These are phyloP conservation scores for Backusella mclennaniae DNA, from an alignment of 192 early-diverging fungal species.

Conservation along the genomic window DNA sequence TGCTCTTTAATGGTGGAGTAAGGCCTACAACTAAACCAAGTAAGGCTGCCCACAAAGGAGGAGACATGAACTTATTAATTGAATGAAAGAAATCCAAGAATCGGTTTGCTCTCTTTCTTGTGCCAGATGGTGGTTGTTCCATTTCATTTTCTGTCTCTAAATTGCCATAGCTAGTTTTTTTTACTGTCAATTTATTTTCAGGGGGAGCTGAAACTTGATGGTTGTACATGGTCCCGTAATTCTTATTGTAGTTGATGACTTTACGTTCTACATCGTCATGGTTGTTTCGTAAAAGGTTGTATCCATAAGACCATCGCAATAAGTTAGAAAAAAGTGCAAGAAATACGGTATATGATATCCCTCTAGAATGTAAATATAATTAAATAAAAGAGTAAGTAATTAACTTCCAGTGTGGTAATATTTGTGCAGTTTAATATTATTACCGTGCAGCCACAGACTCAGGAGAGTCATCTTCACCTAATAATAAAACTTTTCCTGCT, in stretches of 20 bases:
- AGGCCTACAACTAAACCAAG: constrained; percentile 65
- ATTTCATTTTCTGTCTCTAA: not conserved
- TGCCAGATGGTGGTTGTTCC: not conserved
- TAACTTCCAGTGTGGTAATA: not conserved
- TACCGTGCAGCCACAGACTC: constrained; percentile 51
- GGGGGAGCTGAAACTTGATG: not conserved
- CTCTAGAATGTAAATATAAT: constrained; percentile 38
- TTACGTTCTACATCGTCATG: constrained; percentile 9
- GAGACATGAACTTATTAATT: constrained; percentile 49
- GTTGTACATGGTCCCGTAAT: not conserved
- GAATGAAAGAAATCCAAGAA: not conserved
- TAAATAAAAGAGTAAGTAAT: not conserved
- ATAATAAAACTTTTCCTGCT: constrained; percentile 43
- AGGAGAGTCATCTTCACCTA: constrained; percentile 40
- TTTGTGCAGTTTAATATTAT: not conserved
- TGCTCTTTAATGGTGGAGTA: constrained; percentile 52
- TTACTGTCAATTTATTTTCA: not conserved
- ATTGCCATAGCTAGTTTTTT: not conserved
- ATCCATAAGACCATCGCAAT: constrained; percentile 82
- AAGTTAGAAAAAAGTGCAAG: constrained; percentile 80
- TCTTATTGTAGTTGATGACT: not conserved
- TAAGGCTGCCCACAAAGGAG: constrained; percentile 71
- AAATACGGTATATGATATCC: constrained; percentile 77
- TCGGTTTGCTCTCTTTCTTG: not conserved
- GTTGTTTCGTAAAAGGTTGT: constrained; percentile 49